A percentile compares a stretch with the other conserved stretches of the same genome.
phyloP scores from a whole-genome alignment of 129 eudicot species.

The Flaveria brownii region DNA sequence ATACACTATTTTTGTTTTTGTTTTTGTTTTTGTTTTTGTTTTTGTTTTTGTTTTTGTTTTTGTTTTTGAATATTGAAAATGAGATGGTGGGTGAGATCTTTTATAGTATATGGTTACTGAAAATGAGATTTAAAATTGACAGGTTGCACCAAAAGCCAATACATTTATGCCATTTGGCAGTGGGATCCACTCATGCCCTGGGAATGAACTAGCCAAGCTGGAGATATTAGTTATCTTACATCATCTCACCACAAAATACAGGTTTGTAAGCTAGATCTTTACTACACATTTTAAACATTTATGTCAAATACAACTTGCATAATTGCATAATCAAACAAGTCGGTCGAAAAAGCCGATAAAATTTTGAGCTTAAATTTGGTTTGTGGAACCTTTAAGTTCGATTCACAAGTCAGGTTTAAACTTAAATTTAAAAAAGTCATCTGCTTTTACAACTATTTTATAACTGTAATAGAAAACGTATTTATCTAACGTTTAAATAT shows the following conservation, averaged over 20 bases:
- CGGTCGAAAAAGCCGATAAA: too few relatives aligned
- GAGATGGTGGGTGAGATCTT: constrained; percentile 22
- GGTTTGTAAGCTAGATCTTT: constrained; percentile 37
- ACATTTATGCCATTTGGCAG: constrained; percentile 75
- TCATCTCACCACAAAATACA: constrained; percentile 62
- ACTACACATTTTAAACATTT: not conserved
- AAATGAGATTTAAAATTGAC: constrained; percentile 29
- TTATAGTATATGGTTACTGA: constrained; percentile 13
- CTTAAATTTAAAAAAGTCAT: too few relatives aligned
- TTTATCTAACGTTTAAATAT: too few relatives aligned
- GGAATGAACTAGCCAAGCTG: constrained; percentile 69
- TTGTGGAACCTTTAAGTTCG: too few relatives aligned
- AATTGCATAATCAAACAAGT: too few relatives aligned
- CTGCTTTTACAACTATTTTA: too few relatives aligned
- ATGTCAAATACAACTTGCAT: not conserved
- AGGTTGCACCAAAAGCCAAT: constrained; percentile 59
- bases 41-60: not conserved
- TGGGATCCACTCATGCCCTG: constrained; percentile 75
- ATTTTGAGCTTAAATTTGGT: too few relatives aligned
- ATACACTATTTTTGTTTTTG: not conserved
- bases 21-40: not conserved
- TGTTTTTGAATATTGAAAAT: not conserved
- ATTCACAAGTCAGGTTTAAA: too few relatives aligned
- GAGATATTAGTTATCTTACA: constrained; percentile 59
- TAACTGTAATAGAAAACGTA: too few relatives aligned